These are phyloP conservation scores for Nicotiana tabacum DNA, from an alignment of 257 asterid genomes.

Conservation along the genomic window DNA sequence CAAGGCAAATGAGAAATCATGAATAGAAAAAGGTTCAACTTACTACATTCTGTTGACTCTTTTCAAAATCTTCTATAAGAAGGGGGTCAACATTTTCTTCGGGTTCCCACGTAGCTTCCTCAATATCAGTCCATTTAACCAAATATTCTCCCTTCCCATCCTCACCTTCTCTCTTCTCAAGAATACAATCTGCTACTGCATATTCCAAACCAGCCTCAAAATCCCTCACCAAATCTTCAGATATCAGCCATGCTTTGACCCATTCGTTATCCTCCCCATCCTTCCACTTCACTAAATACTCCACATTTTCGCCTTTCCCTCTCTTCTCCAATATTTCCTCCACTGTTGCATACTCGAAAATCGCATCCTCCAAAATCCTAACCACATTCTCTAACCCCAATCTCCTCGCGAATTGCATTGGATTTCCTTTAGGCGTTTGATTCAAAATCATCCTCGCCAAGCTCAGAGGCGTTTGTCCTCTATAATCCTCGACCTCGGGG, in stretches of 20 bases:
- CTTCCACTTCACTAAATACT: slow-evolving; percentile 80
- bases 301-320: slow-evolving; percentile 67
- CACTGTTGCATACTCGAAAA: slow-evolving; percentile 80
- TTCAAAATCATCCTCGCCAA: slow-evolving; percentile 64
- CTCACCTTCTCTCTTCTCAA: slow-evolving; percentile 45
- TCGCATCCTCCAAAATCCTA: slow-evolving; percentile 53
- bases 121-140: slow-evolving; percentile 85
- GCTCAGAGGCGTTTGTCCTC: slow-evolving; percentile 63
- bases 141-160: slow-evolving; percentile 58
- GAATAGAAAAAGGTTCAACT: background rate
- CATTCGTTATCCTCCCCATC: slow-evolving; percentile 87
- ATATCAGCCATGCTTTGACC: slow-evolving; percentile 55
- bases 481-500: slow-evolving; percentile 51
- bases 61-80: slow-evolving; percentile 46
- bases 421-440: slow-evolving; percentile 59
- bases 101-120: slow-evolving; percentile 92
- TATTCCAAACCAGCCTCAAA: slow-evolving; percentile 88
- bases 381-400: slow-evolving; percentile 71
- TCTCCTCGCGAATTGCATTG: slow-evolving; percentile 70
- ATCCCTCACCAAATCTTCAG: slow-evolving; percentile 71
- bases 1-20: background rate
- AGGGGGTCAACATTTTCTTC: slow-evolving; percentile 75
- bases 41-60: slow-evolving; percentile 18
- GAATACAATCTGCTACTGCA: slow-evolving; percentile 69
- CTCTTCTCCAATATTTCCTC: slow-evolving; percentile 80